Evolutionary conservation across 2,329 filamentous ascomycete species (phyloP).

Genomic region (Xylaria arbuscula): DNA sequence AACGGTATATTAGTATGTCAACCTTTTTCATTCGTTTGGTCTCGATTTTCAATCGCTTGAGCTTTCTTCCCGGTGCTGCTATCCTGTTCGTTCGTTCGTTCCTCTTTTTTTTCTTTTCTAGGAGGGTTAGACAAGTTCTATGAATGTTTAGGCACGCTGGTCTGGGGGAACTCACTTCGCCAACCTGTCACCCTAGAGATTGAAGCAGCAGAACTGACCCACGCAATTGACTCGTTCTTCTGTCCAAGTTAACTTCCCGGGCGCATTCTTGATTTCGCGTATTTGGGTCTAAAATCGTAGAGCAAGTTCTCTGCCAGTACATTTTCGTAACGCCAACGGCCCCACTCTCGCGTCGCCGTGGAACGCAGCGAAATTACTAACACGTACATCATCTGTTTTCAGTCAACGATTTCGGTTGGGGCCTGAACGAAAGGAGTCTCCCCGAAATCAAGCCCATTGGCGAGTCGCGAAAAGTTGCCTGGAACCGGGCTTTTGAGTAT

Average conservation of each 20-base stretch:
- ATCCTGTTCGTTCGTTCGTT: too few species aligned
- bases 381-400: background rate
- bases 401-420: slow-evolving; percentile 50
- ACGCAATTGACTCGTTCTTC: too few species aligned
- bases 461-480: slow-evolving; percentile 38
- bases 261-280: too few species aligned
- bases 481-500: slow-evolving; percentile 41
- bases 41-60: background rate
- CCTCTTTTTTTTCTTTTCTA: background rate
- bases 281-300: too few species aligned
- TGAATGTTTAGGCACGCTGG: background rate
- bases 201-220: too few species aligned
- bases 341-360: background rate
- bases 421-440: slow-evolving; percentile 37
- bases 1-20: slow-evolving; percentile 45
- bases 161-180: background rate
- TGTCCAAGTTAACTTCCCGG: too few species aligned
- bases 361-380: background rate
- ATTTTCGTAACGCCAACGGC: background rate
- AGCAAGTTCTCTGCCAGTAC: too few species aligned
- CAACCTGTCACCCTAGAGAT: too few species aligned
- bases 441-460: slow-evolving; percentile 45
- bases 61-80: background rate
- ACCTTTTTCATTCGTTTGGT: background rate
- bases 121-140: background rate